phyloP scores from a whole-genome alignment of 208 protist species.

The Tritrichomonas musculus region DNA sequence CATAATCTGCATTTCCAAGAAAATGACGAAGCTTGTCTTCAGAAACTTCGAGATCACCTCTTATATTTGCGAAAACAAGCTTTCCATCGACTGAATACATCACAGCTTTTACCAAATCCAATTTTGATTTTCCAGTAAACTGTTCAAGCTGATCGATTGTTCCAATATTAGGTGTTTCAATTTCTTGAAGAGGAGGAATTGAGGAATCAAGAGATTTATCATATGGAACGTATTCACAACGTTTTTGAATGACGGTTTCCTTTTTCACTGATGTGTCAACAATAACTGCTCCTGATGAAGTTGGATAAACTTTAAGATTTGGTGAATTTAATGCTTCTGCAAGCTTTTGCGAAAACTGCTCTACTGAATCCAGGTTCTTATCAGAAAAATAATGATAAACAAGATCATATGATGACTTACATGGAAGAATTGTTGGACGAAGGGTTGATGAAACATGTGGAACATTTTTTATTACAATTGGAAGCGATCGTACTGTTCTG shows the following conservation, averaged over 20 bases:
- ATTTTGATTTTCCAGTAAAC: neutral
- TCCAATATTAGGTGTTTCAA: neutral
- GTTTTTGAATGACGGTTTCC: neutral
- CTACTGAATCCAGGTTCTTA: neutral
- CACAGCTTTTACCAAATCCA: neutral
- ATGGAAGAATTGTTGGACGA: neutral
- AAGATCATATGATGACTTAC: neutral
- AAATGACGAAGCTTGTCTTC: conserved; percentile 27
- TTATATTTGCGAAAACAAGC: conserved; percentile 14
- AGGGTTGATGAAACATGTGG: neutral
- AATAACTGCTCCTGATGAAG: neutral
- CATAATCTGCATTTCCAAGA: neutral
- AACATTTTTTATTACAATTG: neutral
- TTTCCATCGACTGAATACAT: neutral
- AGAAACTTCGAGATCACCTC: conserved; percentile 11
- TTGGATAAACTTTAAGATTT: neutral
- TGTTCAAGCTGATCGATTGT: neutral
- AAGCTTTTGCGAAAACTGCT: neutral
- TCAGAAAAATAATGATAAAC: conserved; percentile 32
- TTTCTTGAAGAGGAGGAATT: neutral
- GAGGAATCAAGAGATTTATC: neutral
- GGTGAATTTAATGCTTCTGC: neutral
- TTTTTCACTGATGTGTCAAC: neutral
- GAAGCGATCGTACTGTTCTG: neutral
- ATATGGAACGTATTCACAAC: neutral